These are phyloP conservation scores for Scenedesmus sp. DNA, from an alignment of 163 green algal species.

Conservation along the genomic window DNA sequence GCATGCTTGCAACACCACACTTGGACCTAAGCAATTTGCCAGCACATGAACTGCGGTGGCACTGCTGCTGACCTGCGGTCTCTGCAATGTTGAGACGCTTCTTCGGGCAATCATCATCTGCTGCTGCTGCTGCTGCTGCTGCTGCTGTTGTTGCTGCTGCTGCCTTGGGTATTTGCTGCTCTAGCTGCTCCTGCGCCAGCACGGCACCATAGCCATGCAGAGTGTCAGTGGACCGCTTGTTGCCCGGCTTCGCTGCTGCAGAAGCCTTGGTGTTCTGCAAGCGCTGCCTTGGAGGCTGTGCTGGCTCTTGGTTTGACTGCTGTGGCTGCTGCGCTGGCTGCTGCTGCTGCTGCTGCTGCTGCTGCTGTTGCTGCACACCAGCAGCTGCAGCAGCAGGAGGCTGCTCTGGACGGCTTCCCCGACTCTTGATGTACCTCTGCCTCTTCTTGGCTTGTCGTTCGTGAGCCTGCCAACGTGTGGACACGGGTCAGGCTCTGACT, in stretches of 20 bases:
- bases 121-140: conserved; percentile 25
- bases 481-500: not conserved
- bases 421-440: conserved; percentile 3
- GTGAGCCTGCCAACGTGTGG: not conserved
- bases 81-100: conserved; percentile 6
- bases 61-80: not conserved
- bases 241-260: not conserved
- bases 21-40: not conserved
- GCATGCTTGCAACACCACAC: not conserved
- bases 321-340: not conserved
- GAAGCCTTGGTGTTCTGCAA: not conserved
- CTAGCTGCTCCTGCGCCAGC: not conserved
- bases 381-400: not conserved
- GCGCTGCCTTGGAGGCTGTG: not conserved
- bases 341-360: conserved; percentile 31
- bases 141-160: not conserved
- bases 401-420: not conserved
- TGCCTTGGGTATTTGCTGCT: not conserved
- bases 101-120: conserved; percentile 22
- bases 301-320: not conserved
- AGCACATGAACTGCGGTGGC: not conserved
- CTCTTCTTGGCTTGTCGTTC: conserved; percentile 5
- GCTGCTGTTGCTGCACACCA: not conserved
- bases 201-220: conserved; percentile 47
- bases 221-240: not conserved